Evolutionary conservation across 345 rosid genomes (phyloP).

Genomic region (Pistacia atlantica): DNA sequence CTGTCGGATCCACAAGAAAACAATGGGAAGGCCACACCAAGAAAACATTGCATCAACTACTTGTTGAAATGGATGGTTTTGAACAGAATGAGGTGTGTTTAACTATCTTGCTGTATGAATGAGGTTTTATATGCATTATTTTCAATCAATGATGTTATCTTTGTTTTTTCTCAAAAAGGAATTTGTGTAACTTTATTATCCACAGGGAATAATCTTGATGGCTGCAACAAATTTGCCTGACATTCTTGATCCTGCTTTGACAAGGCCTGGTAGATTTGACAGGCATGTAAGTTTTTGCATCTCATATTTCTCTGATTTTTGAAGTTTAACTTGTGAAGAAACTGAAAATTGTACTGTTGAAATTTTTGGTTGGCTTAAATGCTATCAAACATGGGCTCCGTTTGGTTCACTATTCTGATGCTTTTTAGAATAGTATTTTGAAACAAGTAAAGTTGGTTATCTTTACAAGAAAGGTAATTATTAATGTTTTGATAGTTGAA

Average conservation of each 20-base stretch:
- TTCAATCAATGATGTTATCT: too few relatives aligned
- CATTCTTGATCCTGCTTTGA: slow-evolving; percentile 99
- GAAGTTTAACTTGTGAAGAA: neutral
- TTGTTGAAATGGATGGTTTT: slow-evolving; percentile 99
- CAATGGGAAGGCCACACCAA: slow-evolving; percentile 99
- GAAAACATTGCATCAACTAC: slow-evolving; percentile 97
- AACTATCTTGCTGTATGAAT: slow-evolving; percentile 3
- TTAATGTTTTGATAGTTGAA: too few relatives aligned
- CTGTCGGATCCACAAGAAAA: slow-evolving; percentile 95
- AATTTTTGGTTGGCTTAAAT: neutral
- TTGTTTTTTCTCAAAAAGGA: neutral
- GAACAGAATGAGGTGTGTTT: slow-evolving; percentile 88
- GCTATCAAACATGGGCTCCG: neutral
- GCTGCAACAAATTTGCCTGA: slow-evolving; percentile 99
- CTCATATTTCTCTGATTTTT: neutral
- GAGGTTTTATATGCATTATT: neutral
- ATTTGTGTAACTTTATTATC: slow-evolving; percentile 15
- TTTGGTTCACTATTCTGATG: too few relatives aligned
- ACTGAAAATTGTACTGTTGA: neutral
- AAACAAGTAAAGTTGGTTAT: too few relatives aligned
- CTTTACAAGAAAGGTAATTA: too few relatives aligned
- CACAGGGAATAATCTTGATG: slow-evolving; percentile 94
- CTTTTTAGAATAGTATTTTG: too few relatives aligned
- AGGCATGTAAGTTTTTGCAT: slow-evolving; percentile 72
- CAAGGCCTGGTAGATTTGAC: slow-evolving; percentile 99